Evolutionary conservation across 2,329 filamentous ascomycete genomes (phyloP).

Genomic region (Albophoma yamanashiensis): DNA sequence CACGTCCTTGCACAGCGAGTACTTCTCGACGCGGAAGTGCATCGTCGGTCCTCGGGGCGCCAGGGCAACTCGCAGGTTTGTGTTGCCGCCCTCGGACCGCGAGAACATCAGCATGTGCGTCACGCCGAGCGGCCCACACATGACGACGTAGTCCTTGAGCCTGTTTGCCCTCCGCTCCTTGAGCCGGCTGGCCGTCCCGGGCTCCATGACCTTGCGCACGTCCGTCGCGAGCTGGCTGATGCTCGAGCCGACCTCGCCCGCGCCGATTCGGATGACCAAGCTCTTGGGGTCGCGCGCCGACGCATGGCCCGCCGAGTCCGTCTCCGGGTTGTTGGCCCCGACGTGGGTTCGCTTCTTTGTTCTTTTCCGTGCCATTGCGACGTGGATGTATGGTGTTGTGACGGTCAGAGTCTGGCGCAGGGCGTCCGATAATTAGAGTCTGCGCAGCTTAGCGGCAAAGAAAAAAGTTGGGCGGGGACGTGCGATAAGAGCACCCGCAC

Average conservation of each 20-base stretch:
- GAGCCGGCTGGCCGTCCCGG: constrained; percentile 77
- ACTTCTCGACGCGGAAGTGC: constrained; percentile 89
- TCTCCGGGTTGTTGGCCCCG: constrained; percentile 51
- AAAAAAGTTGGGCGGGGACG: constrained; percentile 22
- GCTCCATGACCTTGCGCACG: constrained; percentile 90
- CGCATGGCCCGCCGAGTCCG: constrained; percentile 46
- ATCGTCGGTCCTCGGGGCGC: constrained; percentile 87
- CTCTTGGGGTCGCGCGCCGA: constrained; percentile 72
- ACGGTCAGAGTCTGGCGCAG: too few relatives aligned
- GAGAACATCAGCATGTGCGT: constrained; percentile 91
- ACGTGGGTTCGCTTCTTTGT: constrained; percentile 85
- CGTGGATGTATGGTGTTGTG: neutral
- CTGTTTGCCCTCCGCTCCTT: constrained; percentile 86
- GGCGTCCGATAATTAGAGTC: neutral
- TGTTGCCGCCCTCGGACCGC: constrained; percentile 79
- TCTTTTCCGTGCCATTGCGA: constrained; percentile 64
- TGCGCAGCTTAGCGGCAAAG: constrained; percentile 11
- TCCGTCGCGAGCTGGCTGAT: constrained; percentile 87
- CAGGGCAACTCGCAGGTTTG: constrained; percentile 78
- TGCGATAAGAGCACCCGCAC: constrained; percentile 22
- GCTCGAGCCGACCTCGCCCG: constrained; percentile 83
- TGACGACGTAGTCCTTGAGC: constrained; percentile 84
- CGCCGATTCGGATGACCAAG: constrained; percentile 97
- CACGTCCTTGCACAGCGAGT: constrained; percentile 88
- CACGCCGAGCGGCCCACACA: constrained; percentile 90